phyloP scores from a whole-genome alignment of 768 basidiomycete genomes.

The Panaeolus cyanescens region DNA sequence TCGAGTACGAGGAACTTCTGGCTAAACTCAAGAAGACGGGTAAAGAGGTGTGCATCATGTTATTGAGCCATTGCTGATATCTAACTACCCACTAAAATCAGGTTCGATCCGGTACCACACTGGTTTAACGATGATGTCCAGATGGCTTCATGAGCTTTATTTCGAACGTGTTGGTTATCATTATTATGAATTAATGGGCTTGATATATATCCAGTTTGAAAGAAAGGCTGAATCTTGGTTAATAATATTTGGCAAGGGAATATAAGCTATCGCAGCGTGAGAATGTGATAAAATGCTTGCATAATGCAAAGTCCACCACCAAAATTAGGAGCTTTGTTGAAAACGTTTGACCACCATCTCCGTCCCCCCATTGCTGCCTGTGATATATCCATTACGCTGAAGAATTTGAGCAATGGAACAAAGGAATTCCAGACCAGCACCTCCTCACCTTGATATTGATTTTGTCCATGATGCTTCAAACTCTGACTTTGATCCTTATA shows the following conservation, averaged over 20 bases:
- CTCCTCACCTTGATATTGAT: neutral
- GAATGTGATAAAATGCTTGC: too few relatives aligned
- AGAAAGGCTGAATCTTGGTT: too few relatives aligned
- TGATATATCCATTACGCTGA: too few relatives aligned
- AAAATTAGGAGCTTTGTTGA: too few relatives aligned
- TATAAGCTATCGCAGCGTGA: too few relatives aligned
- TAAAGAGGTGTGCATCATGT: slow-evolving; percentile 62
- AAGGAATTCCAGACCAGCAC: neutral
- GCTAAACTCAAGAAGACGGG: slow-evolving; percentile 90
- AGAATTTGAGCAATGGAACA: neutral
- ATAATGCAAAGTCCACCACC: too few relatives aligned
- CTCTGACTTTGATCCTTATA: slow-evolving; percentile 3
- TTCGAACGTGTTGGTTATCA: neutral
- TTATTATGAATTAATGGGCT: neutral
- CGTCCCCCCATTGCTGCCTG: too few relatives aligned
- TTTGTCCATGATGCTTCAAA: slow-evolving; percentile 18
- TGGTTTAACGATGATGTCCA: slow-evolving; percentile 26
- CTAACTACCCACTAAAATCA: slow-evolving; percentile 5
- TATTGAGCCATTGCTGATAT: neutral
- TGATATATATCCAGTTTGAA: too few relatives aligned
- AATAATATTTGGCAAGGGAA: too few relatives aligned
- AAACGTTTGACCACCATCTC: too few relatives aligned
- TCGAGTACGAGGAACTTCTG: slow-evolving; percentile 64
- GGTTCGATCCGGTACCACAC: slow-evolving; percentile 47
- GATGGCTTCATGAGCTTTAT: neutral